A percentile compares a stretch with the other conserved stretches of the same genome.
phyloP scores from a whole-genome alignment of 371 early-diverging fungal genomes.

The Rhizomucor miehei region DNA sequence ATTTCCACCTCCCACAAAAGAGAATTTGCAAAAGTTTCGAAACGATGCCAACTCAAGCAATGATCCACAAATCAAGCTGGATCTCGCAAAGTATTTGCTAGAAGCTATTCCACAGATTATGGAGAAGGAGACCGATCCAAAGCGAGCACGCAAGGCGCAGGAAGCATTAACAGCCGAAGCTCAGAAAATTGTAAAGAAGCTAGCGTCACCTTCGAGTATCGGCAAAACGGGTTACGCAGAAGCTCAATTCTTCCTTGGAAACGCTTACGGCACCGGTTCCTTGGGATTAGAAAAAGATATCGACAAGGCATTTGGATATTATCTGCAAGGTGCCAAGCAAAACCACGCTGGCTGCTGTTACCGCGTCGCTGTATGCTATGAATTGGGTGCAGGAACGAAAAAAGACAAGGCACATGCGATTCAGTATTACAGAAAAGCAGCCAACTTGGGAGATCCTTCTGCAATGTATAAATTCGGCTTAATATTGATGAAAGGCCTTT shows the following conservation, averaged over 20 bases:
- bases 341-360: slow-evolving; percentile 92
- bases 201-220: slow-evolving; percentile 64
- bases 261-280: slow-evolving; percentile 74
- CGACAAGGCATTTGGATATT: slow-evolving; percentile 89
- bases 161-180: slow-evolving; percentile 71
- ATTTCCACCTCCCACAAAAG: slow-evolving; percentile 51
- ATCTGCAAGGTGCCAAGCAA: slow-evolving; percentile 90
- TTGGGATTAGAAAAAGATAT: slow-evolving; percentile 78
- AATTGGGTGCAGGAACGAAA: slow-evolving; percentile 91
- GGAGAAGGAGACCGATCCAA: slow-evolving; percentile 62
- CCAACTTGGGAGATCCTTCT: slow-evolving; percentile 87
- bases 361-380: slow-evolving; percentile 94
- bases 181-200: slow-evolving; percentile 74
- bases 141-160: slow-evolving; percentile 67
- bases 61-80: slow-evolving; percentile 77
- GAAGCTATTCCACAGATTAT: slow-evolving; percentile 52
- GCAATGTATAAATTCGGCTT: slow-evolving; percentile 97
- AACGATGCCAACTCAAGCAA: slow-evolving; percentile 68
- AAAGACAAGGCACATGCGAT: slow-evolving; percentile 81
- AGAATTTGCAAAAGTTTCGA: slow-evolving; percentile 75
- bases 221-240: slow-evolving; percentile 79
- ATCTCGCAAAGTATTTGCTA: slow-evolving; percentile 77
- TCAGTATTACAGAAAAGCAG: slow-evolving; percentile 92
- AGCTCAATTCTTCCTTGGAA: slow-evolving; percentile 90
- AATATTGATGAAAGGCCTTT: slow-evolving; percentile 73